A percentile compares a stretch with the other conserved stretches of the same genome.
These are phyloP conservation scores for Bryopsis sp. DNA, from an alignment of 139 green algal species.

Conservation along the genomic window DNA sequence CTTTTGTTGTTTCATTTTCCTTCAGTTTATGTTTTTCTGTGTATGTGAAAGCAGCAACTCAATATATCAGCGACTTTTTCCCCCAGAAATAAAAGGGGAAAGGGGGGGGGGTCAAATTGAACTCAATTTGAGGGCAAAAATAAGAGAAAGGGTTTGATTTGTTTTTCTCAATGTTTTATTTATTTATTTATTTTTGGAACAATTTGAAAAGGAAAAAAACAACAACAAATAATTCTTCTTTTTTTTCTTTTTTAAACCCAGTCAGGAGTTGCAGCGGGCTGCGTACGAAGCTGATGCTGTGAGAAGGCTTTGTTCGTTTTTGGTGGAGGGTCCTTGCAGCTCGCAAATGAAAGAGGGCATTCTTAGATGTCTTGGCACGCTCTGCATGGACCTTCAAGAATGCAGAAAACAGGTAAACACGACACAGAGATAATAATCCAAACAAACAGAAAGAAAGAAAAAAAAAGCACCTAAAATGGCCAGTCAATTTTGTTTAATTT, in stretches of 20 bases:
- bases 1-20: too few relatives aligned
- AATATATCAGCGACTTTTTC: not conserved
- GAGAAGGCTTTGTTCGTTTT: slow-evolving; percentile 32
- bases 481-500: too few relatives aligned
- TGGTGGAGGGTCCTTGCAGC: slow-evolving; percentile 23
- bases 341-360: slow-evolving; percentile 30
- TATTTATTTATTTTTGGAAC: not conserved
- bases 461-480: too few relatives aligned
- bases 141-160: not conserved
- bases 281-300: slow-evolving; percentile 53
- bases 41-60: not conserved
- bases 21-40: not conserved
- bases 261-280: slow-evolving; percentile 40
- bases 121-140: not conserved
- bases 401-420: slow-evolving; percentile 43
- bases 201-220: not conserved
- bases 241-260: not conserved
- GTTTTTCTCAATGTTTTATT: not conserved
- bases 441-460: too few relatives aligned
- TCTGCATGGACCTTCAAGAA: slow-evolving; percentile 49
- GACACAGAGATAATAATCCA: too few relatives aligned
- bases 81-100: not conserved
- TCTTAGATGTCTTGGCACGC: slow-evolving; percentile 47
- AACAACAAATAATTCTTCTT: not conserved
- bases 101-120: not conserved